phyloP scores from a whole-genome alignment of 495 filamentous ascomycete species.

The Lophium mytilinum region DNA sequence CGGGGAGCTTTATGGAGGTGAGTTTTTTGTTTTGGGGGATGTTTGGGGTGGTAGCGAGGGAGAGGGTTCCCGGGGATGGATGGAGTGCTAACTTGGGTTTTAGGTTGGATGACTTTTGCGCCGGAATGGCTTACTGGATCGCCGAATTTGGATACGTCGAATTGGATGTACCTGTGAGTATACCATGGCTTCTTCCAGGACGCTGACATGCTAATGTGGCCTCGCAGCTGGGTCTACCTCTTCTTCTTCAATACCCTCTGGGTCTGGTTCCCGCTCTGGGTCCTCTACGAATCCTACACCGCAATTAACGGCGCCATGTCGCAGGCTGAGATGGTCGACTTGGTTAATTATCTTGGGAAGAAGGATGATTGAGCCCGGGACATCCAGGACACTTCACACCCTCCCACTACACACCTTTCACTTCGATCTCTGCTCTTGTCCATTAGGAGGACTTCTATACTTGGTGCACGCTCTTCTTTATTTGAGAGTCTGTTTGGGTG shows the following conservation, averaged over 20 bases:
- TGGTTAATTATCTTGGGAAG: slow-evolving; percentile 24
- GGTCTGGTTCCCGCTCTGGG: slow-evolving; percentile 68
- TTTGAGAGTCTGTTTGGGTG: too few species aligned
- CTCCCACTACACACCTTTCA: too few species aligned
- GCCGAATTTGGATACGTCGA: slow-evolving; percentile 66
- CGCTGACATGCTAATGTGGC: background rate
- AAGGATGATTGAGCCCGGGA: slow-evolving; percentile 12
- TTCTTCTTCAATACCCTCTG: slow-evolving; percentile 89
- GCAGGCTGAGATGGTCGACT: slow-evolving; percentile 25
- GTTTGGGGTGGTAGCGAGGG: background rate
- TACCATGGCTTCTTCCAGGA: background rate
- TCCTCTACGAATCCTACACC: slow-evolving; percentile 55
- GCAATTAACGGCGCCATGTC: slow-evolving; percentile 25
- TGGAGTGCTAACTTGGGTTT: background rate
- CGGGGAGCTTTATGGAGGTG: slow-evolving; percentile 85
- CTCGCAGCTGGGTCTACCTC: slow-evolving; percentile 63
- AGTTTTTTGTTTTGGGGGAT: slow-evolving; percentile 12
- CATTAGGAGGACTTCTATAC: too few species aligned
- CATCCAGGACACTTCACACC: too few species aligned
- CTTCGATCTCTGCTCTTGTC: too few species aligned
- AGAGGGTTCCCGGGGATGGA: background rate
- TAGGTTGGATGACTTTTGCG: slow-evolving; percentile 89
- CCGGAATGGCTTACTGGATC: slow-evolving; percentile 85
- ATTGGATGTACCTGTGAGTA: slow-evolving; percentile 66
- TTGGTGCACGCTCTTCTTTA: too few species aligned